phyloP scores from a whole-genome alignment of 2,329 filamentous ascomycete species.

The Aspergillus carbonarius region DNA sequence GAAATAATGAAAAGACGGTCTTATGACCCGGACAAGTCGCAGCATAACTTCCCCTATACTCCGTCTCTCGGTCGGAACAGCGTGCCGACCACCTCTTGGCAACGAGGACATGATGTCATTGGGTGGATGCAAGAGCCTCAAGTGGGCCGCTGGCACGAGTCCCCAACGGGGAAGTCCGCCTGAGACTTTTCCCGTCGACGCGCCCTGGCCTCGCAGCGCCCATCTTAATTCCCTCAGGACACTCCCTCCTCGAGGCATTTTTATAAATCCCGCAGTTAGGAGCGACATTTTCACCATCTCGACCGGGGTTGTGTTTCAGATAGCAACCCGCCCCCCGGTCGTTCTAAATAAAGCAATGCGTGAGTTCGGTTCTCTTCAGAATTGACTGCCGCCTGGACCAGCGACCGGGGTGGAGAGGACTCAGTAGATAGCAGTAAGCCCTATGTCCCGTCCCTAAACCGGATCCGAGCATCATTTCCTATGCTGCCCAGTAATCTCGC shows the following conservation, averaged over 20 bases:
- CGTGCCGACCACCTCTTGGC: slow-evolving; percentile 10
- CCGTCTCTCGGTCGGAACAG: neutral
- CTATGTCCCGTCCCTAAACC: neutral
- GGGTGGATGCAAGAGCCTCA: slow-evolving; percentile 5
- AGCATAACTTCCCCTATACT: neutral
- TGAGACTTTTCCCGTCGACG: neutral
- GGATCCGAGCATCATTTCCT: neutral
- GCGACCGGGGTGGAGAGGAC: neutral
- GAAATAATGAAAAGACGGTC: neutral
- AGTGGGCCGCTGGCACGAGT: neutral
- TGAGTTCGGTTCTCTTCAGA: neutral
- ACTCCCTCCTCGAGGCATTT: neutral
- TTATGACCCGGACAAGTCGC: neutral
- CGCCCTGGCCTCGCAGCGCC: neutral
- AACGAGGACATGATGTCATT: slow-evolving; percentile 8
- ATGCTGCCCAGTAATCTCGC: neutral
- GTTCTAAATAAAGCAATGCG: neutral
- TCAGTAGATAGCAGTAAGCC: neutral
- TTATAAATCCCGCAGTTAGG: neutral
- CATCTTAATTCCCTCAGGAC: neutral
- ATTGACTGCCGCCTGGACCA: neutral
- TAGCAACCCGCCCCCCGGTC: neutral
- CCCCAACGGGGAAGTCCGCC: neutral
- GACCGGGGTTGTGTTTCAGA: neutral
- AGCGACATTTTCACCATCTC: neutral